Conservation (phyloP, 352 stramenopile species). For the Globisporangium nodosum region DNA sequence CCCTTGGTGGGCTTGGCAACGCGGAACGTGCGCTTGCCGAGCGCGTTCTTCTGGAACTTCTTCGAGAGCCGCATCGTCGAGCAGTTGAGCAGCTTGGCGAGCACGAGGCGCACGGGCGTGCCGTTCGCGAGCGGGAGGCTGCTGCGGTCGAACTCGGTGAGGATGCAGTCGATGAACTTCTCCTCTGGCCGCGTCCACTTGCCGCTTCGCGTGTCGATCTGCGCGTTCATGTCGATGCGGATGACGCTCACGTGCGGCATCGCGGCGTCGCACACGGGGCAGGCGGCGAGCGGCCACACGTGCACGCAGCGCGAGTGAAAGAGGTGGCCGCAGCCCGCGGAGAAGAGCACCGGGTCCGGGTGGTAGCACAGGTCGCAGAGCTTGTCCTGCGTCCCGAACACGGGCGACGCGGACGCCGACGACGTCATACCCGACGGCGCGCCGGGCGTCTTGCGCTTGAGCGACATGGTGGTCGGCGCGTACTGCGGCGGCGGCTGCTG, state of each 20-base stretch:
- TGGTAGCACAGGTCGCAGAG: constrained; percentile 77
- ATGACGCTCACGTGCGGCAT: constrained; percentile 62
- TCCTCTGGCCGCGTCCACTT: constrained; percentile 85
- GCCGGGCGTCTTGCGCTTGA: constrained; percentile 36
- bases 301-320: constrained; percentile 85
- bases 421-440: constrained; percentile 6
- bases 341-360: constrained; percentile 70
- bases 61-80: constrained; percentile 87
- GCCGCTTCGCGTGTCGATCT: constrained; percentile 62
- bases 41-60: constrained; percentile 87
- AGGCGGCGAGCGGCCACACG: constrained; percentile 64
- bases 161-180: constrained; percentile 81
- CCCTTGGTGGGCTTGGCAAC: constrained; percentile 64
- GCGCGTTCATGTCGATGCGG: constrained; percentile 65
- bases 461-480: constrained; percentile 18
- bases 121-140: constrained; percentile 73
- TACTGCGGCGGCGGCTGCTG: constrained; percentile 8
- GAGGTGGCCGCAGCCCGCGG: constrained; percentile 64
- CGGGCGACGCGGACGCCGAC: constrained; percentile 7
- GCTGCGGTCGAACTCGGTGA: constrained; percentile 76
- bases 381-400: constrained; percentile 19
- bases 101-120: constrained; percentile 75
- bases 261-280: constrained; percentile 52
- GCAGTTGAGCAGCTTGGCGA: constrained; percentile 85
- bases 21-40: constrained; percentile 82